These are phyloP conservation scores for Lizanozyma gosingica DNA, from an alignment of 1,139 yeast species.

Conservation along the genomic window DNA sequence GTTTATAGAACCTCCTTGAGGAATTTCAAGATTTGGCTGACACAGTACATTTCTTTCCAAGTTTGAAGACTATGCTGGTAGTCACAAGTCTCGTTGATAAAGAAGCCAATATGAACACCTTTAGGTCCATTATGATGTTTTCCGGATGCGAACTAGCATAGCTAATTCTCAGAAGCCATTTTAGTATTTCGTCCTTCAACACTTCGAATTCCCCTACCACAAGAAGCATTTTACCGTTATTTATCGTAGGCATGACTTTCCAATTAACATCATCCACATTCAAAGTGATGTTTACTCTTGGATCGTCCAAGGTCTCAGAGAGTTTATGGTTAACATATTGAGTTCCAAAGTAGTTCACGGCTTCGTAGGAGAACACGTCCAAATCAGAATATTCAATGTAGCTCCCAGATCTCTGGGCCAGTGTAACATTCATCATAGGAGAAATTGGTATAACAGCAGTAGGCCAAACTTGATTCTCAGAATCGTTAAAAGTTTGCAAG, in stretches of 20 bases:
- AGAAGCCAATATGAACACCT: conserved; percentile 3
- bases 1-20: conserved; percentile 2
- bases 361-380: conserved; percentile 7
- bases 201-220: conserved; percentile 3
- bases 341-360: conserved; percentile 2
- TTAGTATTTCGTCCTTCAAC: conserved; percentile 2
- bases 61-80: background rate
- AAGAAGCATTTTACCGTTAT: conserved; percentile 1
- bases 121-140: background rate
- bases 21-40: conserved; percentile 1
- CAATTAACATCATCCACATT: conserved; percentile 3
- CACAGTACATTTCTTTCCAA: conserved; percentile 3
- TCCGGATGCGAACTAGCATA: conserved; percentile 1
- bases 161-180: conserved; percentile 1
- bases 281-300: conserved; percentile 1
- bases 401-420: background rate
- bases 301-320: background rate
- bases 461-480: background rate
- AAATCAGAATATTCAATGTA: background rate
- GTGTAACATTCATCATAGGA: background rate
- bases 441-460: background rate
- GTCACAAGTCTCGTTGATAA: conserved; percentile 2
- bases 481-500: background rate
- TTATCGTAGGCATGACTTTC: conserved; percentile 2
- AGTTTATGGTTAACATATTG: background rate